A percentile compares a stretch with the other conserved stretches of the same genome.
Conservation (phyloP, 2,329 filamentous ascomycete species). For the Talaromyces pinophilus region DNA sequence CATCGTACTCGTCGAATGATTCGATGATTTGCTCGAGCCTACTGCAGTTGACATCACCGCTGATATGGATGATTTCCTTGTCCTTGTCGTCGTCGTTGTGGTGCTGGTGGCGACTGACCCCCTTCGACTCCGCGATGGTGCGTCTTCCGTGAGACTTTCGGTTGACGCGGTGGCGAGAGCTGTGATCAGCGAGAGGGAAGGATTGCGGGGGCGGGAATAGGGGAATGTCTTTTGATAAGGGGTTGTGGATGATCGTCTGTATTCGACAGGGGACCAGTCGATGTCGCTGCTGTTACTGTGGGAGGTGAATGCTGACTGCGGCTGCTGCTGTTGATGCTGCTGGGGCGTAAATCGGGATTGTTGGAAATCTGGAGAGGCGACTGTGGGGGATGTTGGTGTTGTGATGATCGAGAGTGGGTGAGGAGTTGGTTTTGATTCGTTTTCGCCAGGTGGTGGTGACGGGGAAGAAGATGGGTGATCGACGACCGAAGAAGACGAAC, state of each 20-base stretch:
- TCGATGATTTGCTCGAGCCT: conserved; percentile 2
- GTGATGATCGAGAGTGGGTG: conserved; percentile 24
- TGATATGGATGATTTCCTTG: conserved; percentile 6
- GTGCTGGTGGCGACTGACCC: not conserved
- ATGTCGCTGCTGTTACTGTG: not conserved
- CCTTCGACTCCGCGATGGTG: not conserved
- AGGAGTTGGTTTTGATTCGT: conserved; percentile 12
- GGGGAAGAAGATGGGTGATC: not conserved
- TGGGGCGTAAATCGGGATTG: not conserved
- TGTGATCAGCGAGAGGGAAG: not conserved
- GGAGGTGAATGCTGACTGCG: conserved; percentile 7
- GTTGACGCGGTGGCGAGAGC: conserved; percentile 6
- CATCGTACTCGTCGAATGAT: conserved; percentile 16
- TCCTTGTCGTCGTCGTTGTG: not conserved
- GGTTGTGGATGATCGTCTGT: not conserved
- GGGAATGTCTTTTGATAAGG: conserved; percentile 1
- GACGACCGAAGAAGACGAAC: conserved; percentile 12
- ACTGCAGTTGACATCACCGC: conserved; percentile 7
- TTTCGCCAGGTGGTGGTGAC: conserved; percentile 3
- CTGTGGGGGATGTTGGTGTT: conserved; percentile 9
- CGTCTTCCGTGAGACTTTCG: conserved; percentile 3
- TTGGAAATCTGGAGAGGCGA: not conserved
- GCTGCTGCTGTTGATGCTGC: too few species aligned
- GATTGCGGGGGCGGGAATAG: conserved; percentile 14
- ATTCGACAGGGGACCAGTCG: conserved; percentile 12